Evolutionary conservation across 306 rosid species (phyloP).

Genomic region (Heteromeles arbutifolia): DNA sequence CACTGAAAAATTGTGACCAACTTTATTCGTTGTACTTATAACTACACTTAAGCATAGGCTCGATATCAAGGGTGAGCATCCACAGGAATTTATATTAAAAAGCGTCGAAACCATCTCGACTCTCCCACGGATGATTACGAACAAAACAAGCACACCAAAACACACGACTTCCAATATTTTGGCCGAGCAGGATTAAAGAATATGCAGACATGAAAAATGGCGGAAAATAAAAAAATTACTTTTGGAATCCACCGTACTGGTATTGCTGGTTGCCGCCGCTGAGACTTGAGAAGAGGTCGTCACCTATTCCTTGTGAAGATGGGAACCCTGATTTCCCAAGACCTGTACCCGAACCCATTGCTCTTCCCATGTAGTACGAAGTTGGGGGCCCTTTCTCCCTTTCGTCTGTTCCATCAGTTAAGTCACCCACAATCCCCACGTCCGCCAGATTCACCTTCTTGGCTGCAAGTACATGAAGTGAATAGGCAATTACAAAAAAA

Average conservation of each 20-base stretch:
- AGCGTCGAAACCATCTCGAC: neutral
- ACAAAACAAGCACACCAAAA: slow-evolving; percentile 33
- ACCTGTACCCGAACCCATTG: slow-evolving; percentile 93
- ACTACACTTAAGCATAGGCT: too few species aligned
- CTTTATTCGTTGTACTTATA: too few species aligned
- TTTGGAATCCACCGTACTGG: slow-evolving; percentile 77
- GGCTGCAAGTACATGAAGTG: slow-evolving; percentile 48
- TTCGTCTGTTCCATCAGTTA: slow-evolving; percentile 66
- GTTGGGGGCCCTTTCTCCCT: slow-evolving; percentile 70
- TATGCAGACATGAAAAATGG: slow-evolving; percentile 8
- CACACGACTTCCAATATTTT: slow-evolving; percentile 13
- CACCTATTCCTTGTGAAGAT: slow-evolving; percentile 52
- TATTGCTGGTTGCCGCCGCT: slow-evolving; percentile 45
- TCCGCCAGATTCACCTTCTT: slow-evolving; percentile 71
- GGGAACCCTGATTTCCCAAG: slow-evolving; percentile 60
- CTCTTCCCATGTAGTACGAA: slow-evolving; percentile 78
- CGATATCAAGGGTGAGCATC: too few species aligned
- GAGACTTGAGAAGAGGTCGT: slow-evolving; percentile 61
- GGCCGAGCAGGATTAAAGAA: slow-evolving; percentile 32
- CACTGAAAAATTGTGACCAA: too few species aligned
- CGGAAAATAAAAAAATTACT: slow-evolving; percentile 31
- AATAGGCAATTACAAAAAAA: slow-evolving; percentile 1
- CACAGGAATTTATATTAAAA: neutral
- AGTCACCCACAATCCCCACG: slow-evolving; percentile 80
- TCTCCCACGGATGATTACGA: slow-evolving; percentile 17